These are phyloP conservation scores for Globisporangium nodosum DNA, from an alignment of 352 stramenopile genomes.

Conservation along the genomic window DNA sequence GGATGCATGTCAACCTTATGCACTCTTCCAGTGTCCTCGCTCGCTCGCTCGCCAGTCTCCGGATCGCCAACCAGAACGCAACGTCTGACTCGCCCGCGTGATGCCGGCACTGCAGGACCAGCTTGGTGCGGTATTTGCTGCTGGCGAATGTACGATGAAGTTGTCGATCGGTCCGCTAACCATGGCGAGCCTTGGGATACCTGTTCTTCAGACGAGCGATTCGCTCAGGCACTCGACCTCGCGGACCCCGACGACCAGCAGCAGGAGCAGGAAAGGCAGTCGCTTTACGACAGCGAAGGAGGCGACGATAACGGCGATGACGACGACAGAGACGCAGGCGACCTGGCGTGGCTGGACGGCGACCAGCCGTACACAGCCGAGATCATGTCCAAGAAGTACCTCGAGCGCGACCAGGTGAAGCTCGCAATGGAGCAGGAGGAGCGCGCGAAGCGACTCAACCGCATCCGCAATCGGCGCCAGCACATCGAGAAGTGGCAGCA, in stretches of 20 bases:
- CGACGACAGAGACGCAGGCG: neutral
- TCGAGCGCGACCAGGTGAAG: slow-evolving; percentile 63
- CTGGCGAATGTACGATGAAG: neutral
- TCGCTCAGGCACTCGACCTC: slow-evolving; percentile 30
- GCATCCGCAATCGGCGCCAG: slow-evolving; percentile 50
- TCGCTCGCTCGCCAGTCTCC: neutral
- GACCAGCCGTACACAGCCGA: slow-evolving; percentile 51
- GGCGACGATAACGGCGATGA: slow-evolving; percentile 1
- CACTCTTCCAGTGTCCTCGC: neutral
- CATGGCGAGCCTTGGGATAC: neutral
- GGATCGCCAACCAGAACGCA: neutral
- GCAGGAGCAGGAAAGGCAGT: slow-evolving; percentile 21
- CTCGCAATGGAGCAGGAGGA: slow-evolving; percentile 59
- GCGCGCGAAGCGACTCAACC: slow-evolving; percentile 44
- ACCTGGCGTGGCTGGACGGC: slow-evolving; percentile 14
- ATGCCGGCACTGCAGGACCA: slow-evolving; percentile 43
- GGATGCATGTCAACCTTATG: too few species aligned
- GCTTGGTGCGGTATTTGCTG: slow-evolving; percentile 19
- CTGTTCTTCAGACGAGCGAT: slow-evolving; percentile 25
- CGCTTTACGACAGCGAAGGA: slow-evolving; percentile 9
- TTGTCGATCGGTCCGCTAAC: too few species aligned
- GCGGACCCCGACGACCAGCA: slow-evolving; percentile 18
- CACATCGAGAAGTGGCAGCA: slow-evolving; percentile 82
- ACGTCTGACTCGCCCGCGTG: neutral
- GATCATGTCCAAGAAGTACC: slow-evolving; percentile 78